Percentiles rank a stretch among this genome's conserved stretches.
Evolutionary conservation across 1,139 yeast genomes (phyloP).

Genomic region (Candida dubliniensis): DNA sequence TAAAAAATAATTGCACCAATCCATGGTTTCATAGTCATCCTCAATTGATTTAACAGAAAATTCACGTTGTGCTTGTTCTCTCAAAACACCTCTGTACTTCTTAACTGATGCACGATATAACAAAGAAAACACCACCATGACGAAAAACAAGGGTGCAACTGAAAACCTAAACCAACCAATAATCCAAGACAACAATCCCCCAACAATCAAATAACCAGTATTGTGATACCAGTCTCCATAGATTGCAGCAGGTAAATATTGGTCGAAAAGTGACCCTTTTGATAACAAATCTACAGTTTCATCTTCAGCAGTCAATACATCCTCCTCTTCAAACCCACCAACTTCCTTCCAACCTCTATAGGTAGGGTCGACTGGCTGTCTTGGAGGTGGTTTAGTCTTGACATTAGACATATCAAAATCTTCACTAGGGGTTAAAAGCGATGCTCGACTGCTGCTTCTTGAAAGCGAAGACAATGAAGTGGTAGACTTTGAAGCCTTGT

Average conservation of each 20-base stretch:
- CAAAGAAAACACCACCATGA: conserved; percentile 59
- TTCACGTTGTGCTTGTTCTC: conserved; percentile 85
- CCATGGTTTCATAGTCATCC: conserved; percentile 88
- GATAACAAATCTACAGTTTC: conserved; percentile 67
- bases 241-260: conserved; percentile 64
- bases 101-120: conserved; percentile 83
- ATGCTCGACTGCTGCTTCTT: conserved; percentile 1
- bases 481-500: neutral
- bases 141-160: conserved; percentile 75
- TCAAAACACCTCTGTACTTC: conserved; percentile 67
- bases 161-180: conserved; percentile 78
- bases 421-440: conserved; percentile 26
- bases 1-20: conserved; percentile 86
- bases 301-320: conserved; percentile 64
- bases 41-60: conserved; percentile 78
- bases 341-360: conserved; percentile 93
- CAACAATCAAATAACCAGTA: conserved; percentile 63
- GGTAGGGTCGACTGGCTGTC: conserved; percentile 62
- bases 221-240: conserved; percentile 98
- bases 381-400: conserved; percentile 44
- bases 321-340: conserved; percentile 78
- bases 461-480: conserved; percentile 3
- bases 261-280: conserved; percentile 68
- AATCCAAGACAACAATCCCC: conserved; percentile 72
- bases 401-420: conserved; percentile 37